Percentiles rank a stretch among this genome's conserved stretches.
Conservation (phyloP, 805 yeast genomes). For the Tetrapisispora arboricola region DNA sequence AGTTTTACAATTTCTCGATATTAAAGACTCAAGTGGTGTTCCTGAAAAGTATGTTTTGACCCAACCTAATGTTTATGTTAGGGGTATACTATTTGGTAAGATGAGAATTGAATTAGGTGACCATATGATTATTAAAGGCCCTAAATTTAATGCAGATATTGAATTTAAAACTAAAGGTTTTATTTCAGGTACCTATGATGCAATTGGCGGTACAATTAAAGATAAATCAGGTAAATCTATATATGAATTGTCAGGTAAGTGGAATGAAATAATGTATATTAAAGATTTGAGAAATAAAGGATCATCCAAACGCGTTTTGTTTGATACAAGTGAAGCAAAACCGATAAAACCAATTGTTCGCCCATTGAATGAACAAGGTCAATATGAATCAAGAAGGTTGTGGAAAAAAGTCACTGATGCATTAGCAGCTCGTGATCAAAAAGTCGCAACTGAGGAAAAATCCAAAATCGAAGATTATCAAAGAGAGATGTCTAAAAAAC, state of each 20-base stretch:
- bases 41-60: constrained; percentile 71
- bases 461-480: constrained; percentile 81
- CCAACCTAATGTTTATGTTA: constrained; percentile 94
- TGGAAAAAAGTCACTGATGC: constrained; percentile 83
- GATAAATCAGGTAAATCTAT: constrained; percentile 43
- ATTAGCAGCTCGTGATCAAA: constrained; percentile 68
- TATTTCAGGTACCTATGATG: constrained; percentile 85
- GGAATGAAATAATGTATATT: constrained; percentile 80
- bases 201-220: constrained; percentile 66
- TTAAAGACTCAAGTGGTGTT: constrained; percentile 34
- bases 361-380: constrained; percentile 70
- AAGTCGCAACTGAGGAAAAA: constrained; percentile 79
- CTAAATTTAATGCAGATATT: constrained; percentile 57
- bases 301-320: constrained; percentile 40
- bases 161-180: constrained; percentile 95
- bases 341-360: constrained; percentile 61
- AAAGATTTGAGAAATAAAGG: constrained; percentile 39
- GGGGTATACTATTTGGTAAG: constrained; percentile 87
- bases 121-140: constrained; percentile 67
- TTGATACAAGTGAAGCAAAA: constrained; percentile 48
- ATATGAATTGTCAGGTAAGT: constrained; percentile 73
- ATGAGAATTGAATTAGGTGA: constrained; percentile 89
- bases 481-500: constrained; percentile 58
- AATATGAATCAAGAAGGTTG: constrained; percentile 66
- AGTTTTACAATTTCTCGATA: constrained; percentile 55